phyloP scores from a whole-genome alignment of 2,329 filamentous ascomycete species.

The Parastagonospora nodorum region DNA sequence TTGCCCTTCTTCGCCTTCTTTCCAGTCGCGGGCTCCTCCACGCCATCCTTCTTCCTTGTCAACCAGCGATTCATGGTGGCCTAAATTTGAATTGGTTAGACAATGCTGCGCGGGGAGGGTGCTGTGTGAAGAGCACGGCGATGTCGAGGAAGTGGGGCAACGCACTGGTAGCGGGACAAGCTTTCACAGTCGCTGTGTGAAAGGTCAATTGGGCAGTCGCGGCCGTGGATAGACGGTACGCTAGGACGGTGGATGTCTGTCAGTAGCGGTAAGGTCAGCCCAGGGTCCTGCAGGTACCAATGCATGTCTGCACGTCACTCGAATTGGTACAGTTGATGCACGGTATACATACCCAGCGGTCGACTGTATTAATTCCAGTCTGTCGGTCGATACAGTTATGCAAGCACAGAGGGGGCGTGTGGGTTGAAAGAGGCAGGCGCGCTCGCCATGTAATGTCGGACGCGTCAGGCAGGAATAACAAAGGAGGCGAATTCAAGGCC shows the following conservation, averaged over 20 bases:
- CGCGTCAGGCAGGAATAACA: conserved; percentile 8
- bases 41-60: conserved; percentile 67
- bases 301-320: conserved; percentile 5
- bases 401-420: conserved; percentile 4
- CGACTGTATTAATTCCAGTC: neutral
- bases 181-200: neutral
- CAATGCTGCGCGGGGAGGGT: conserved; percentile 5
- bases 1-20: conserved; percentile 54
- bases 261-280: conserved; percentile 22
- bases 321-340: too few relatives aligned
- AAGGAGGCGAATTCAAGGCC: neutral
- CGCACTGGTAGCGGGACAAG: conserved; percentile 16
- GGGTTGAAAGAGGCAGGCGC: conserved; percentile 21
- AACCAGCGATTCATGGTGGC: conserved; percentile 76
- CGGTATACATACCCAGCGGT: too few relatives aligned
- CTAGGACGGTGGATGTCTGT: conserved; percentile 12
- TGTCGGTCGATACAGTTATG: neutral
- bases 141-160: conserved; percentile 7
- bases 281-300: conserved; percentile 11
- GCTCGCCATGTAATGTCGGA: conserved; percentile 34
- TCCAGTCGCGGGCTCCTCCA: conserved; percentile 31
- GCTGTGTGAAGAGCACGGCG: conserved; percentile 2
- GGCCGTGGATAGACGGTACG: conserved; percentile 10
- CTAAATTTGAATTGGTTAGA: conserved; percentile 19
- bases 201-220: conserved; percentile 11